phyloP scores from a whole-genome alignment of 768 basidiomycete genomes.

The Favolaschia claudopus region DNA sequence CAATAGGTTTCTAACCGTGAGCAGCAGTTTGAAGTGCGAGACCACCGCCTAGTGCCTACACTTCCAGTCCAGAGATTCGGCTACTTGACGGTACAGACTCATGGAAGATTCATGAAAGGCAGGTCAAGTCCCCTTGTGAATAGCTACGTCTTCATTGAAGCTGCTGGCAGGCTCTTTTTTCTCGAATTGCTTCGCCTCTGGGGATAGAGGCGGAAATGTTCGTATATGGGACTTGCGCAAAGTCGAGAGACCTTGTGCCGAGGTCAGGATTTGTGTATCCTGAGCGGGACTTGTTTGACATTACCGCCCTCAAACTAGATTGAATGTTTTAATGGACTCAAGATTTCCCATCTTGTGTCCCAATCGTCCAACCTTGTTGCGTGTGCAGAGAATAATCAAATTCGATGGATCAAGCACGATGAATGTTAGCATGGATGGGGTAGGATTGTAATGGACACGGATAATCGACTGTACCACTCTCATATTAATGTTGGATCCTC shows the following conservation, averaged over 20 bases:
- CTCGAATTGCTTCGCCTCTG: slow-evolving; percentile 49
- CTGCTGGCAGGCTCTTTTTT: slow-evolving; percentile 19
- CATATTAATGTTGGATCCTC: too few species aligned
- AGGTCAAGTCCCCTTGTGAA: not conserved
- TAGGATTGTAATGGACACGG: too few species aligned
- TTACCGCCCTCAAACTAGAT: slow-evolving; percentile 41
- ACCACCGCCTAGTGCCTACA: slow-evolving; percentile 47
- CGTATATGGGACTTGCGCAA: slow-evolving; percentile 59
- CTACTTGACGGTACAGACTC: slow-evolving; percentile 41
- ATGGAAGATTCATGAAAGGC: slow-evolving; percentile 58
- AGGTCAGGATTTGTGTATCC: slow-evolving; percentile 23
- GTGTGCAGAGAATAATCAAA: slow-evolving; percentile 48
- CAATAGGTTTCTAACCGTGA: slow-evolving; percentile 57
- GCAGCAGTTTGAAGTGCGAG: slow-evolving; percentile 60
- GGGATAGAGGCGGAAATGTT: slow-evolving; percentile 49
- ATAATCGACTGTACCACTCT: too few species aligned
- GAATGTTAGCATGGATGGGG: not conserved
- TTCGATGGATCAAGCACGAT: slow-evolving; percentile 31
- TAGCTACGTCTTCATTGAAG: not conserved
- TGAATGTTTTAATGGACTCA: slow-evolving; percentile 42
- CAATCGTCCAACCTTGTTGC: slow-evolving; percentile 42
- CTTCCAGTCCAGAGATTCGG: slow-evolving; percentile 53
- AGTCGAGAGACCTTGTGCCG: slow-evolving; percentile 29
- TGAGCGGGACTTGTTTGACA: not conserved
- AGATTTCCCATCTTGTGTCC: slow-evolving; percentile 48